Evolutionary conservation across 2,329 filamentous ascomycete species (phyloP).

Genomic region (Cladosporium sp.): DNA sequence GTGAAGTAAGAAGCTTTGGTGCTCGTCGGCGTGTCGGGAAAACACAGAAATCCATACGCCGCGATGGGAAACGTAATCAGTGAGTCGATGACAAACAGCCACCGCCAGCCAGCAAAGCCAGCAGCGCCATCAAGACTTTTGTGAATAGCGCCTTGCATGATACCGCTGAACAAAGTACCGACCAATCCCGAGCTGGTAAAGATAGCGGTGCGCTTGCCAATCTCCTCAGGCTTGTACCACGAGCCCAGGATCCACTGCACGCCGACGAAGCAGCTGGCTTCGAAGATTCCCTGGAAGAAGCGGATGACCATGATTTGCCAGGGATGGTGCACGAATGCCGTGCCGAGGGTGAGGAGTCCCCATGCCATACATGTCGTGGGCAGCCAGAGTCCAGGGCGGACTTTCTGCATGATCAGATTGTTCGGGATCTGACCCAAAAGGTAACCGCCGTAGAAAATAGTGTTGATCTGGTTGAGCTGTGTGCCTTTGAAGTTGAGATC

Average conservation of each 20-base stretch:
- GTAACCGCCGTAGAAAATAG: slow-evolving; percentile 40
- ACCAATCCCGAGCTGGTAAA: slow-evolving; percentile 17
- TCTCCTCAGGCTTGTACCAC: slow-evolving; percentile 30
- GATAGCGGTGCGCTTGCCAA: slow-evolving; percentile 20
- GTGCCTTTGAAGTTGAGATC: slow-evolving; percentile 51
- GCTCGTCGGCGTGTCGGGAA: slow-evolving; percentile 45
- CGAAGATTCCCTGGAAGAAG: slow-evolving; percentile 43
- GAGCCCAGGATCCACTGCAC: slow-evolving; percentile 31
- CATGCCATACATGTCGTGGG: slow-evolving; percentile 53
- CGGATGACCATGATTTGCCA: slow-evolving; percentile 61
- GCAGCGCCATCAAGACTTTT: slow-evolving; percentile 41
- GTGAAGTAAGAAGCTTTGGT: slow-evolving; percentile 23
- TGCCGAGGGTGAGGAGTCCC: slow-evolving; percentile 58
- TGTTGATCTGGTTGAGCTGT: slow-evolving; percentile 48
- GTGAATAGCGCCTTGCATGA: slow-evolving; percentile 23
- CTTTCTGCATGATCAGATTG: slow-evolving; percentile 62
- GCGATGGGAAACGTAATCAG: slow-evolving; percentile 55
- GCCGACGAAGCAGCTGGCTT: slow-evolving; percentile 32
- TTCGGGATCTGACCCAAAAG: slow-evolving; percentile 59
- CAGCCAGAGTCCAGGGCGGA: slow-evolving; percentile 60
- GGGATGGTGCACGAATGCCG: slow-evolving; percentile 53
- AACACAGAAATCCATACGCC: slow-evolving; percentile 53
- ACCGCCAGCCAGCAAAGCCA: slow-evolving; percentile 46
- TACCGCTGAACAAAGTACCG: slow-evolving; percentile 15
- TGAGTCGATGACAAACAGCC: slow-evolving; percentile 58